These are phyloP conservation scores for Talaromyces adpressus DNA, from an alignment of 495 filamentous ascomycete species.

Conservation along the genomic window DNA sequence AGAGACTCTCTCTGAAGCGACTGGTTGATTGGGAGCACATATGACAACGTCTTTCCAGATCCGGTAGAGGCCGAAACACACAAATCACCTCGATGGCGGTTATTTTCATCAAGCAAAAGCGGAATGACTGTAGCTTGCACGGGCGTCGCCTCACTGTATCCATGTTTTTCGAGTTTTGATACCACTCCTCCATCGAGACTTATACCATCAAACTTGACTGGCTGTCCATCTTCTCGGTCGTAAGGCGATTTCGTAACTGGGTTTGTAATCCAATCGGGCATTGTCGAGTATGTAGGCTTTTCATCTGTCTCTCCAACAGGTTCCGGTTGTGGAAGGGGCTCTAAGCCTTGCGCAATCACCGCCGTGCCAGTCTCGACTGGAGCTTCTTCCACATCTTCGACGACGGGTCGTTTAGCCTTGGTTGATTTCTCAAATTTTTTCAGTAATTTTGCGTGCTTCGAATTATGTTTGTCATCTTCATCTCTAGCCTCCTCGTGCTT, in stretches of 20 bases:
- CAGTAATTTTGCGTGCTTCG: constrained; percentile 34
- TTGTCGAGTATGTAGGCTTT: constrained; percentile 37
- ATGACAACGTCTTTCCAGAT: constrained; percentile 89
- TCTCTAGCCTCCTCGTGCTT: not conserved
- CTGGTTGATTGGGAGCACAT: constrained; percentile 77
- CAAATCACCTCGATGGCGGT: constrained; percentile 61
- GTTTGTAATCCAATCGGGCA: constrained; percentile 63
- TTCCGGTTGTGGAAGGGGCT: constrained; percentile 71
- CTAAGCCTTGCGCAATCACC: constrained; percentile 56
- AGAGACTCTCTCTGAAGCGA: constrained; percentile 52
- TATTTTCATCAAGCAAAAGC: constrained; percentile 55
- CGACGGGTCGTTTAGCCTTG: constrained; percentile 17
- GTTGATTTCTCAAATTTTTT: constrained; percentile 40
- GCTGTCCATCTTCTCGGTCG: constrained; percentile 20
- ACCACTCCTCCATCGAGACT: constrained; percentile 48
- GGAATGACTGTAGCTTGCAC: constrained; percentile 79
- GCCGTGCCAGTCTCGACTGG: constrained; percentile 23
- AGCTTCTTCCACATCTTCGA: constrained; percentile 18
- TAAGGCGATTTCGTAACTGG: constrained; percentile 58
- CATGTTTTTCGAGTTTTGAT: constrained; percentile 54
- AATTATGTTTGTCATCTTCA: not conserved
- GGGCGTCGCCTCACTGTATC: constrained; percentile 71
- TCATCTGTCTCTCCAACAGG: constrained; percentile 46
- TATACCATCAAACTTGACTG: constrained; percentile 54
- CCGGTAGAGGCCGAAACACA: constrained; percentile 87